phyloP scores from a whole-genome alignment of 495 filamentous ascomycete genomes.

The Hypoxylon rickii region DNA sequence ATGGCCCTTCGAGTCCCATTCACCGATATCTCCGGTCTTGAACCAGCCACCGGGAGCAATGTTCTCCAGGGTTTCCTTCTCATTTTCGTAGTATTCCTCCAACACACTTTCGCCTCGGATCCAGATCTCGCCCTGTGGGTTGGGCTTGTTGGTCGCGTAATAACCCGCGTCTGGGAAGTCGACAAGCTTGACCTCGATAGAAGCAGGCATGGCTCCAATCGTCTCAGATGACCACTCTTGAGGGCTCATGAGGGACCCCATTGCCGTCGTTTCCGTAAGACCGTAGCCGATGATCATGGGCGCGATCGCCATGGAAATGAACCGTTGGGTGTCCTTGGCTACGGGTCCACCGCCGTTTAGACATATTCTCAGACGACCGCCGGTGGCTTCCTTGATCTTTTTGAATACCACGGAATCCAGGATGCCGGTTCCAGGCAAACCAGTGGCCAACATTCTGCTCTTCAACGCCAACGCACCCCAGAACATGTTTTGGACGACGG shows the following conservation, averaged over 20 bases:
- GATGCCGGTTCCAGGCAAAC: conserved; percentile 73
- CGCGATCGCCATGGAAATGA: conserved; percentile 85
- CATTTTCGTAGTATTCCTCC: conserved; percentile 77
- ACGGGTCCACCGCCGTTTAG: conserved; percentile 89
- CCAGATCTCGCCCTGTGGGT: conserved; percentile 93
- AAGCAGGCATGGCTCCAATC: conserved; percentile 80
- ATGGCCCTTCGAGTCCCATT: conserved; percentile 82
- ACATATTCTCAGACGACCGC: conserved; percentile 76
- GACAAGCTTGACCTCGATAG: conserved; percentile 89
- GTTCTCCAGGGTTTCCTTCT: conserved; percentile 78
- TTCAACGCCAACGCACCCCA: conserved; percentile 90
- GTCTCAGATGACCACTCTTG: conserved; percentile 83
- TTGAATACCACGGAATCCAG: conserved; percentile 83
- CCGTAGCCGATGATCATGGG: conserved; percentile 96
- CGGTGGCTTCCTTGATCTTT: conserved; percentile 90
- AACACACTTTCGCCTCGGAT: conserved; percentile 81
- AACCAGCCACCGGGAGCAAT: conserved; percentile 87
- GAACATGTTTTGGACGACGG: conserved; percentile 80
- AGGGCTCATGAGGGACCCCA: conserved; percentile 91
- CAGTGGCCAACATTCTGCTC: conserved; percentile 72
- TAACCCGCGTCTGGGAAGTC: conserved; percentile 96
- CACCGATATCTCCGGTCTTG: conserved; percentile 93
- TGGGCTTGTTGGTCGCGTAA: conserved; percentile 78
- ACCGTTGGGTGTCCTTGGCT: conserved; percentile 82
- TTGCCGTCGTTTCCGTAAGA: conserved; percentile 91